Base-by-base conservation (phyloP, 257 asterid species). In the Paulownia fortunei region DNA sequence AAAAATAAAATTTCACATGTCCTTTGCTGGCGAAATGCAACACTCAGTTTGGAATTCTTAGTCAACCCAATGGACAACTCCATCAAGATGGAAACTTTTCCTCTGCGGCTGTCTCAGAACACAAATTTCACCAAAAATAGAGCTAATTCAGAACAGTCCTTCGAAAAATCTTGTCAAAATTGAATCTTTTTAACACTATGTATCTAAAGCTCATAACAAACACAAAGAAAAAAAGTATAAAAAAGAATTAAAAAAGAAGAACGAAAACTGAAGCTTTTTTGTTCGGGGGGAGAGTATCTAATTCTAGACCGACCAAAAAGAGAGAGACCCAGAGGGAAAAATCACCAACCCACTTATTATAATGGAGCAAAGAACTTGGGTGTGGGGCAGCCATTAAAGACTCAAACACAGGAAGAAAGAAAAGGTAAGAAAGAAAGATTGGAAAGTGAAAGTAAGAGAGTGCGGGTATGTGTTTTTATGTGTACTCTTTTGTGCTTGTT, bases 331-430 rank as follows among this genome's bases (percentile, higher is more conserved):
- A 15, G 68, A 79, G 64, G 47, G 63, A 39, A 49, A 71, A 68
- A 76, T 74, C 84, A 81, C 73, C 87, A 76, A 72, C 80, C 83
- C 81, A 85, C 69, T 61, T 56, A 74, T 68, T 62, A 24, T 78
- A 82, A 78, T 64, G 80, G 65, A 82, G 82, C 76, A 78, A 82
- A 49, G 49, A 63, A 46, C 78, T 74, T 79, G 69, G 81, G 76
- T 64, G 86, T 81, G 89, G 92, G 81, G 80, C 91, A 84, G 87
- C 87, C 87, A 78, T 81, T 77, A 78, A 87, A 79, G 87, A 81
- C 60, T 55, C 64, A 9, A 27, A 67, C 68, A 58, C 52, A 69
- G 47, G 63, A 34, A 11, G 41, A 34, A 49, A 23, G 8, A 76
- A 47, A 68, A 34, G 32, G 19, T n/a, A 72, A 63, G 58, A 69